These are phyloP conservation scores for Macaranga tanarius DNA, from an alignment of 441 rosid species.

Conservation along the genomic window DNA sequence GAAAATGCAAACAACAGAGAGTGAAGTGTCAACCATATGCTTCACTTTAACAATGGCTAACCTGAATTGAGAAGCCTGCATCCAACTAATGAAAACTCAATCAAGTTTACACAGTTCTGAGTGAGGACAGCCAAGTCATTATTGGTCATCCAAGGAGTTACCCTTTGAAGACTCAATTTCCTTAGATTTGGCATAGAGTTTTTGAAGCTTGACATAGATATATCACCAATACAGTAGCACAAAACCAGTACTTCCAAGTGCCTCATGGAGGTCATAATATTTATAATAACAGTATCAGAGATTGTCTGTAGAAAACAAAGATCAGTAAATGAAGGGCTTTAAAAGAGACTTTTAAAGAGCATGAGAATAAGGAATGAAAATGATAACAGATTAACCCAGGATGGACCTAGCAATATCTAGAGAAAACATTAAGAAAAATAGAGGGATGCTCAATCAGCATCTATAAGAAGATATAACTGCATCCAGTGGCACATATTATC, in stretches of 20 bases:
- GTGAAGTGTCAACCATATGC: background rate
- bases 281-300: conserved; percentile 50
- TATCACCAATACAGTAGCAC: conserved; percentile 71
- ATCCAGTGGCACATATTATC: background rate
- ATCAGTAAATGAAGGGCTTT: conserved; percentile 12
- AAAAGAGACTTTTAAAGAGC: background rate
- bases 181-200: conserved; percentile 43
- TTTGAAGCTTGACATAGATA: conserved; percentile 55
- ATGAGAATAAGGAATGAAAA: background rate
- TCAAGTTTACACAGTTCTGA: conserved; percentile 48
- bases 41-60: conserved; percentile 23
- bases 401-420: background rate
- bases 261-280: conserved; percentile 43
- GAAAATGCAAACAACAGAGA: conserved; percentile 2
- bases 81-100: conserved; percentile 65
- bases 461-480: background rate
- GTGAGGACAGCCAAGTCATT: conserved; percentile 59
- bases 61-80: conserved; percentile 62
- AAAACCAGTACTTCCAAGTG: conserved; percentile 52
- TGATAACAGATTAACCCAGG: conserved; percentile 1
- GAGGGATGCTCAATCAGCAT: background rate
- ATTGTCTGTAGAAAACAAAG: conserved; percentile 46
- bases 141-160: conserved; percentile 72
- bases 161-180: conserved; percentile 68
- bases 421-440: background rate